phyloP scores from a whole-genome alignment of 495 filamentous ascomycete genomes.

The Delitschia confertaspora region DNA sequence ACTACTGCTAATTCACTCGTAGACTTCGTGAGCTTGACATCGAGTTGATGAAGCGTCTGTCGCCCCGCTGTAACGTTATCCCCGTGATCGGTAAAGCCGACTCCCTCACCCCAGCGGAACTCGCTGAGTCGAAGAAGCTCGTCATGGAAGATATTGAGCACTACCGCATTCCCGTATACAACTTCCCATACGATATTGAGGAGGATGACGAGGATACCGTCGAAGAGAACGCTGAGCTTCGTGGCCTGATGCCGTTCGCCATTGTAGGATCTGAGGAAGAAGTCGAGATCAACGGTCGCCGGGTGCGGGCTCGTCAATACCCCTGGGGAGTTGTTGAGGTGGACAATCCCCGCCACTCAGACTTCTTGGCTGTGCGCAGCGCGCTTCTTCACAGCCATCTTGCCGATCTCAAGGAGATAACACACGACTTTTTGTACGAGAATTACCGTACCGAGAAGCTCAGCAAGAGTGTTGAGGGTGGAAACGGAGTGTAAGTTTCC shows the following conservation, averaged over 20 bases:
- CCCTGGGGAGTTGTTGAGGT: slow-evolving; percentile 99
- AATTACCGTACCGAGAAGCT: slow-evolving; percentile 99
- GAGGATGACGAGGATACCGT: slow-evolving; percentile 99
- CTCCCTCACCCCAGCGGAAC: slow-evolving; percentile 88
- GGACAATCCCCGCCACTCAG: slow-evolving; percentile 96
- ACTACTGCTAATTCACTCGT: slow-evolving; percentile 23
- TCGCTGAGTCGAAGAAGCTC: slow-evolving; percentile 97
- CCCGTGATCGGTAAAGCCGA: slow-evolving; percentile 98
- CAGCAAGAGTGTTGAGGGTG: slow-evolving; percentile 96
- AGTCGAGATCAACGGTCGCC: slow-evolving; percentile 83
- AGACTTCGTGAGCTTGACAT: slow-evolving; percentile 98
- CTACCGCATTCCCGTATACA: slow-evolving; percentile 99
- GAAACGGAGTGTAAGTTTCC: slow-evolving; percentile 67
- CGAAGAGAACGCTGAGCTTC: slow-evolving; percentile 94
- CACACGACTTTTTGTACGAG: slow-evolving; percentile 98
- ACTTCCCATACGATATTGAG: slow-evolving; percentile 99
- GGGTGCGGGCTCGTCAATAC: slow-evolving; percentile 91
- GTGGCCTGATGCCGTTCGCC: slow-evolving; percentile 96
- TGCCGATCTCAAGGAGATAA: slow-evolving; percentile 97
- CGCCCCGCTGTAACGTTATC: slow-evolving; percentile 96
- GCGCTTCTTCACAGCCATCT: slow-evolving; percentile 95
- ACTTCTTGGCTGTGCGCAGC: slow-evolving; percentile 95
- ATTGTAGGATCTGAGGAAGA: slow-evolving; percentile 96
- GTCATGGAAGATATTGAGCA: slow-evolving; percentile 99
- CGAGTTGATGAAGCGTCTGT: slow-evolving; percentile 98